A percentile compares a stretch with the other conserved stretches of the same genome.
Conservation (phyloP, 257 asterid genomes). For the Jasminum sambac region DNA sequence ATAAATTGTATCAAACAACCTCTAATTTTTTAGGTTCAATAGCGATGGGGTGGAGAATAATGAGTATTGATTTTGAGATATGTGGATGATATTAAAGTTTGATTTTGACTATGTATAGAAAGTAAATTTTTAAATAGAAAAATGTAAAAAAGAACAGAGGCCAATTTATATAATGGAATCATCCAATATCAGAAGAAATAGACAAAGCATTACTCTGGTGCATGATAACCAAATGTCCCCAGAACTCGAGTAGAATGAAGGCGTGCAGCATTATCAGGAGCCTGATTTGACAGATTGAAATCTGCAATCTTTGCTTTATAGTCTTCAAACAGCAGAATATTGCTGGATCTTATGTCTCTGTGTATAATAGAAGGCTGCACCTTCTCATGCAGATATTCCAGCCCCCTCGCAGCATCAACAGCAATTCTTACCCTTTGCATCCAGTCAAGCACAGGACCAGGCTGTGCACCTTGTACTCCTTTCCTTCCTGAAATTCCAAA, state of each 20-base stretch:
- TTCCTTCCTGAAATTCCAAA: slow-evolving; percentile 67
- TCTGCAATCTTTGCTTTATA: slow-evolving; percentile 91
- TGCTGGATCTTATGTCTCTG: slow-evolving; percentile 97
- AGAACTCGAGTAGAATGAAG: slow-evolving; percentile 97
- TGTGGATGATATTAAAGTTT: too few relatives aligned
- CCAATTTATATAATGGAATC: background rate
- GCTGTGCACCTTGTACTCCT: slow-evolving; percentile 98
- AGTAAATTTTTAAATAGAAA: too few relatives aligned
- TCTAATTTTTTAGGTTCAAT: too few relatives aligned
- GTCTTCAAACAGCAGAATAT: slow-evolving; percentile 92
- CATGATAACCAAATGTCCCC: slow-evolving; percentile 99
- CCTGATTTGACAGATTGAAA: slow-evolving; percentile 93
- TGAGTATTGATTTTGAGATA: too few relatives aligned
- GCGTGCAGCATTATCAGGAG: slow-evolving; percentile 99
- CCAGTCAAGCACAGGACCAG: slow-evolving; percentile 99
- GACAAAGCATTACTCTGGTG: slow-evolving; percentile 80
- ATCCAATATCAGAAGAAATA: slow-evolving; percentile 21
- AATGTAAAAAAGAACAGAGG: too few relatives aligned
- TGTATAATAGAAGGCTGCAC: slow-evolving; percentile 79
- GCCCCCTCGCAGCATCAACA: slow-evolving; percentile 96
- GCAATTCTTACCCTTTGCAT: slow-evolving; percentile 92
- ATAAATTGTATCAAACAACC: too few relatives aligned
- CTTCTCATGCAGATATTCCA: slow-evolving; percentile 94
- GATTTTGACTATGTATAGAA: too few relatives aligned
- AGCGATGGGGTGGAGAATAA: too few relatives aligned